Evolutionary conservation across 805 yeast genomes (phyloP).

Genomic region (Candida loeiensis): DNA sequence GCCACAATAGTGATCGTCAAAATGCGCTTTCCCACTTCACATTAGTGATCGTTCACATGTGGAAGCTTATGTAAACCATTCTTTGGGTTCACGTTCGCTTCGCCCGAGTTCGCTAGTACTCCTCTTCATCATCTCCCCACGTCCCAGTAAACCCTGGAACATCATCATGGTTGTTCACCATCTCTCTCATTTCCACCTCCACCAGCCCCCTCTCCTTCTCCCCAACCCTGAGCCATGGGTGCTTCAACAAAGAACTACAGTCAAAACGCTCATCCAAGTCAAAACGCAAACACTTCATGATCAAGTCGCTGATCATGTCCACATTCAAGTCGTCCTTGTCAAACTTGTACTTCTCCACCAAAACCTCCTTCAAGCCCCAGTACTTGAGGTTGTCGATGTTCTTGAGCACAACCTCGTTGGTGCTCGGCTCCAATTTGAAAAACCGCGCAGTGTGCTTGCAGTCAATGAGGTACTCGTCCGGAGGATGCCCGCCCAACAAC

Average conservation of each 20-base stretch:
- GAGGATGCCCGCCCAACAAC: constrained; percentile 42
- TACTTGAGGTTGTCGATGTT: constrained; percentile 47
- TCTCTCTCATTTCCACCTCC: constrained; percentile 16
- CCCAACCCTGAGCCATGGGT: constrained; percentile 44
- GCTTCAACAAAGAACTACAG: constrained; percentile 50
- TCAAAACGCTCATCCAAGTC: constrained; percentile 51
- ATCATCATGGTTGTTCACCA: constrained; percentile 24
- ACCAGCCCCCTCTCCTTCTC: constrained; percentile 10
- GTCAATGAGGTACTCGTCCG: constrained; percentile 35
- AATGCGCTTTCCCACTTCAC: no score
- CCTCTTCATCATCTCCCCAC: constrained; percentile 16
- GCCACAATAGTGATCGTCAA: no score
- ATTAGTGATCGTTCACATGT: no score
- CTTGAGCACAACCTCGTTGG: constrained; percentile 31
- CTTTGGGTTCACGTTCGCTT: no score
- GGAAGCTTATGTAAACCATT: no score
- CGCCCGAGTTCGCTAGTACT: no score
- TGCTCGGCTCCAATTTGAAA: constrained; percentile 31
- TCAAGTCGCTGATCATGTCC: constrained; percentile 42
- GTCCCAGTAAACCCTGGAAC: constrained; percentile 33
- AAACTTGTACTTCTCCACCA: constrained; percentile 49
- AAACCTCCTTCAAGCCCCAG: constrained; percentile 49
- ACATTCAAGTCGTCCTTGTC: constrained; percentile 30
- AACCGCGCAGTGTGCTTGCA: constrained; percentile 39
- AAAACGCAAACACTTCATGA: constrained; percentile 47